phyloP scores from a whole-genome alignment of 306 rosid genomes.

The Crataegus laevigata region DNA sequence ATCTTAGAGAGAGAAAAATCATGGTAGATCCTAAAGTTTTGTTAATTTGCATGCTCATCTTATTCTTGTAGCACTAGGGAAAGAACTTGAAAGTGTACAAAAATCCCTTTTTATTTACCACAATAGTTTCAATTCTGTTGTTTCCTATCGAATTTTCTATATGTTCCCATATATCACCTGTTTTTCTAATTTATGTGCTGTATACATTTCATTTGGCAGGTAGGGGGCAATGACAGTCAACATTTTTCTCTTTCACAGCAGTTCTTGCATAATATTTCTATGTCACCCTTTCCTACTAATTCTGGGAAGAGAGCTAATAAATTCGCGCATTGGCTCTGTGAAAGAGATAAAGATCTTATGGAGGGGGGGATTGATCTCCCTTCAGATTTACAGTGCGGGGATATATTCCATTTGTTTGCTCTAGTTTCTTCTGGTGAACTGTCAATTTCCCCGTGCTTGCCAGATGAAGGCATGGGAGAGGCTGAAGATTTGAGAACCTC shows the following conservation, averaged over 20 bases:
- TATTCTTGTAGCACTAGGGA: not conserved
- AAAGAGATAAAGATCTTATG: slow-evolving; percentile 52
- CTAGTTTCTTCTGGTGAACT: slow-evolving; percentile 66
- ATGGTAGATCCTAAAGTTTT: slow-evolving; percentile 49
- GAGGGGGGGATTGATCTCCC: slow-evolving; percentile 50
- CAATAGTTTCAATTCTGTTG: not conserved
- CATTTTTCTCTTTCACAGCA: slow-evolving; percentile 71
- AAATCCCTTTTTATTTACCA: not conserved
- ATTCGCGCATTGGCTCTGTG: slow-evolving; percentile 57
- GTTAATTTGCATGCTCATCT: not conserved
- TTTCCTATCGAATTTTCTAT: not conserved
- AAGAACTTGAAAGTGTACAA: not conserved
- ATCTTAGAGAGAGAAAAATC: slow-evolving; percentile 70
- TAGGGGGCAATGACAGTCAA: slow-evolving; percentile 59
- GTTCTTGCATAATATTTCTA: slow-evolving; percentile 64
- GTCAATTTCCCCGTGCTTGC: slow-evolving; percentile 64
- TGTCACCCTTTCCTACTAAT: slow-evolving; percentile 72
- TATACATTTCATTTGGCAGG: slow-evolving; percentile 39
- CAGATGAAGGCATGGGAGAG: slow-evolving; percentile 85
- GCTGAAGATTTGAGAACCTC: slow-evolving; percentile 68
- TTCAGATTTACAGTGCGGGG: slow-evolving; percentile 80
- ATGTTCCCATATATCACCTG: not conserved
- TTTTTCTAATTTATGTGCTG: not conserved
- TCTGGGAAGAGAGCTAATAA: slow-evolving; percentile 65
- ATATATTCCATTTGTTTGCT: slow-evolving; percentile 73